Conservation (phyloP, 768 basidiomycete genomes). For the Agrocybe pediades region DNA sequence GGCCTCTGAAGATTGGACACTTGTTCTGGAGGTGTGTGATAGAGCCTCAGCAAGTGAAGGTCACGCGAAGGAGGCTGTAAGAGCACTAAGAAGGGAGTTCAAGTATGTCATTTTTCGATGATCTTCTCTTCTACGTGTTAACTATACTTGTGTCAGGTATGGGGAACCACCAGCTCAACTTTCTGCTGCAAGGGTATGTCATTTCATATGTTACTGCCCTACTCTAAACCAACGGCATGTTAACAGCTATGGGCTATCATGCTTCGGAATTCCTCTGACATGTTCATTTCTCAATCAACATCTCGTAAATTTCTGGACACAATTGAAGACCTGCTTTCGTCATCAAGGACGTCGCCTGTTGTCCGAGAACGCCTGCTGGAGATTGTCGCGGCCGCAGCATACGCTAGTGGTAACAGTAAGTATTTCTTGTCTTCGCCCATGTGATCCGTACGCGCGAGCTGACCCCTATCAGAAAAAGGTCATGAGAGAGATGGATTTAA, state of each 20-base stretch:
- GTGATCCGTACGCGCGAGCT: neutral
- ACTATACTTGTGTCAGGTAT: constrained; percentile 43
- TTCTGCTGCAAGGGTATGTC: constrained; percentile 70
- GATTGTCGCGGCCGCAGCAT: constrained; percentile 82
- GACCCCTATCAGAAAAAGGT: constrained; percentile 21
- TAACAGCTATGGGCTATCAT: constrained; percentile 88
- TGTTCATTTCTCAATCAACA: constrained; percentile 70
- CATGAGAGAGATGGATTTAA: constrained; percentile 55
- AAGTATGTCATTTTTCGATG: constrained; percentile 48
- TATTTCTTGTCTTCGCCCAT: constrained; percentile 9
- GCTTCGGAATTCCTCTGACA: constrained; percentile 76
- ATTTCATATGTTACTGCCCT: neutral
- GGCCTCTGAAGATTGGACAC: constrained; percentile 77
- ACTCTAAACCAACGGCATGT: neutral
- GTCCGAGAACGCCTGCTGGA: constrained; percentile 80
- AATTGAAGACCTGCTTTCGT: constrained; percentile 71
- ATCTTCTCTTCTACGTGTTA: constrained; percentile 2
- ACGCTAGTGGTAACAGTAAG: constrained; percentile 54
- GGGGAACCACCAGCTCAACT: constrained; percentile 77
- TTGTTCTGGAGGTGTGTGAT: constrained; percentile 87
- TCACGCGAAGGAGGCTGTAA: constrained; percentile 82
- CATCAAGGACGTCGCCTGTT: constrained; percentile 70
- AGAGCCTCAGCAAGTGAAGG: constrained; percentile 70
- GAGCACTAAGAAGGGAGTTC: constrained; percentile 83
- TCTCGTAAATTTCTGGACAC: constrained; percentile 80